phyloP scores from a whole-genome alignment of 768 basidiomycete genomes.

The Floccularia luteovirens region DNA sequence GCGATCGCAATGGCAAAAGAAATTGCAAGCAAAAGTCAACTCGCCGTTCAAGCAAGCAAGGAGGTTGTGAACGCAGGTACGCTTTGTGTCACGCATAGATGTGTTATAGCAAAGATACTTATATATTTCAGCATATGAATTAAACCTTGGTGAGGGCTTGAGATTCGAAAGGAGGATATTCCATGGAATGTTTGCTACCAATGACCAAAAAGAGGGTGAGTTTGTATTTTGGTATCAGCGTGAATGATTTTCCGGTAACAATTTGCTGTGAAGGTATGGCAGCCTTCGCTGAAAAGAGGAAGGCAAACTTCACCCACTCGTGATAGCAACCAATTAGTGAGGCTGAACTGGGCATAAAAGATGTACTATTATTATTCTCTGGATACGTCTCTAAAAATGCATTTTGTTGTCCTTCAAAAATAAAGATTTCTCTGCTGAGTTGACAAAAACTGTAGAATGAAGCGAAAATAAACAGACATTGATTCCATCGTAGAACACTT shows the following conservation, averaged over 20 bases:
- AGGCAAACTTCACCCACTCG: slow-evolving; percentile 70
- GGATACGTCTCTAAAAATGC: slow-evolving; percentile 3
- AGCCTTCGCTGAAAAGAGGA: slow-evolving; percentile 92
- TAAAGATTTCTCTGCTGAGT: background rate
- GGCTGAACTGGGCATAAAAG: background rate
- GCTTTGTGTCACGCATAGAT: slow-evolving; percentile 8
- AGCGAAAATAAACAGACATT: slow-evolving; percentile 10
- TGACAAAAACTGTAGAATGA: background rate
- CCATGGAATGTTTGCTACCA: slow-evolving; percentile 87
- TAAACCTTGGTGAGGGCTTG: slow-evolving; percentile 75
- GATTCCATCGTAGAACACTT: slow-evolving; percentile 31
- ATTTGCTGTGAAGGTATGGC: slow-evolving; percentile 70
- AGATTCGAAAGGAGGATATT: slow-evolving; percentile 85
- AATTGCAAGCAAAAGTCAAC: slow-evolving; percentile 76
- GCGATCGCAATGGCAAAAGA: slow-evolving; percentile 72
- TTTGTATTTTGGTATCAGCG: slow-evolving; percentile 5
- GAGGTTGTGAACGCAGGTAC: slow-evolving; percentile 88
- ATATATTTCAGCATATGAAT: slow-evolving; percentile 56
- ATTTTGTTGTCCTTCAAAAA: background rate
- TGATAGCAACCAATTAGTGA: slow-evolving; percentile 11
- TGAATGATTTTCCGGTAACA: background rate
- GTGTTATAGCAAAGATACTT: background rate
- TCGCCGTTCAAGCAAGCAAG: slow-evolving; percentile 84
- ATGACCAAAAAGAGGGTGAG: slow-evolving; percentile 92
- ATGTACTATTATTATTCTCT: background rate